Percentiles rank a stretch among this genome's conserved stretches.
Evolutionary conservation across 495 filamentous ascomycete genomes (phyloP).

Genomic region (Penicillium dipodomyicola): DNA sequence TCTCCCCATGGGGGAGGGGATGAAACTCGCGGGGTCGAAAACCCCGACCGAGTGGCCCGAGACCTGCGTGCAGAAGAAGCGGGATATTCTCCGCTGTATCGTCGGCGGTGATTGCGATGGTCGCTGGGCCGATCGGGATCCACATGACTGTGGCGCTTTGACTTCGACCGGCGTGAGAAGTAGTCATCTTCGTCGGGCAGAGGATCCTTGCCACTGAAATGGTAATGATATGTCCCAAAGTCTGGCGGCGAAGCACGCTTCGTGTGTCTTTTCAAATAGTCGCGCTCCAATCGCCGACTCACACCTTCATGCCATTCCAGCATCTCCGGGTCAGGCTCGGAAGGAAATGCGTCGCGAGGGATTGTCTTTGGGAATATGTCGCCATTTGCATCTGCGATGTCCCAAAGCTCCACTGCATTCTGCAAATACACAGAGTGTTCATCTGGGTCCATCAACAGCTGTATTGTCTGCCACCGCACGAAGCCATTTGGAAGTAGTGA

Average conservation of each 20-base stretch:
- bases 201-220: constrained; percentile 34
- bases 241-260: constrained; percentile 34
- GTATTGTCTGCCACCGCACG: constrained; percentile 90
- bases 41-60: constrained; percentile 20
- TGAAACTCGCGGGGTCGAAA: constrained; percentile 32
- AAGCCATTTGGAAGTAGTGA: constrained; percentile 81
- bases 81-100: constrained; percentile 31
- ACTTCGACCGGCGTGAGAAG: constrained; percentile 18
- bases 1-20: constrained; percentile 33
- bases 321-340: constrained; percentile 71
- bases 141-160: constrained; percentile 24
- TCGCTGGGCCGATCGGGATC: constrained; percentile 21
- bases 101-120: constrained; percentile 24
- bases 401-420: constrained; percentile 72
- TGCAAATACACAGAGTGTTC: constrained; percentile 84
- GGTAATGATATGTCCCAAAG: constrained; percentile 34
- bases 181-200: constrained; percentile 34
- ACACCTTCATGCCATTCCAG: constrained; percentile 80
- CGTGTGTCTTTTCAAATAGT: constrained; percentile 39
- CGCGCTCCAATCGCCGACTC: constrained; percentile 40
- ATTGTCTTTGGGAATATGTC: constrained; percentile 76
- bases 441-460: constrained; percentile 81
- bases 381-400: constrained; percentile 68
- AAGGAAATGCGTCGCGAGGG: constrained; percentile 73
- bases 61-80: constrained; percentile 4